Evolutionary conservation across 345 rosid species (phyloP), one percentile per base, ranked within the genome.

Genomic region (Anacardium occidentale): DNA sequence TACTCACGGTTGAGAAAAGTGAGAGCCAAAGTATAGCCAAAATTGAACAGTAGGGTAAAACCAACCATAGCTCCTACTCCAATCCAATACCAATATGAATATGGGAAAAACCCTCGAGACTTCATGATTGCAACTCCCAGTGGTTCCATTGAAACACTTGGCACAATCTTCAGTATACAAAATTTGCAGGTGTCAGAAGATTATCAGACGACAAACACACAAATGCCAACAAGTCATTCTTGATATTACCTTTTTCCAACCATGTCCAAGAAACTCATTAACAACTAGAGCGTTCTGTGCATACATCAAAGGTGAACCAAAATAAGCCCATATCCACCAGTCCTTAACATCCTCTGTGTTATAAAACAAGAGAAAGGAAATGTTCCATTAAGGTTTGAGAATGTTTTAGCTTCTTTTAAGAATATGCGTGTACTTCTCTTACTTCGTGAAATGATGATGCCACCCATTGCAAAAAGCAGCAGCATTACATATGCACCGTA

Each of bases 401-500:
- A 34, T 3, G 40, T 2, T 34, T 34, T 2, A 34, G 7, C 40
- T 3, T 34, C 40, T 34, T 34, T 34, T 34, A 74, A 61, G 45
- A 15, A 34, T 8, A 7, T 26, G 18, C 2, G 40, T 34, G 40
- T 34, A 51, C 3, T 26, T 66, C 44, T 18, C 48, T 15, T 29
- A 66, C 70, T 11, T 51, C 6, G 58, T 4, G 57, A 18, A 25
- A 66, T 32, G 17, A 66, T n/a, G 58, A 83, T 74, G 51, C 89
- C 89, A 64, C 89, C 79, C 69, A 72, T 45, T 18, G 80, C 80
- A 15, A 81, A 57, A 48, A 84, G 51, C 25, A 29, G 10, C 32
- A 83, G 77, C 22, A 81, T 52, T 10, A 76, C 86, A 65, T 77
- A 85, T n/a, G 83, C 56, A 0, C 87, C 89, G 6, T 75, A 79